Base-by-base conservation (phyloP, 1,284 basidiomycete genomes). In the Leccinum pallidistipes region DNA sequence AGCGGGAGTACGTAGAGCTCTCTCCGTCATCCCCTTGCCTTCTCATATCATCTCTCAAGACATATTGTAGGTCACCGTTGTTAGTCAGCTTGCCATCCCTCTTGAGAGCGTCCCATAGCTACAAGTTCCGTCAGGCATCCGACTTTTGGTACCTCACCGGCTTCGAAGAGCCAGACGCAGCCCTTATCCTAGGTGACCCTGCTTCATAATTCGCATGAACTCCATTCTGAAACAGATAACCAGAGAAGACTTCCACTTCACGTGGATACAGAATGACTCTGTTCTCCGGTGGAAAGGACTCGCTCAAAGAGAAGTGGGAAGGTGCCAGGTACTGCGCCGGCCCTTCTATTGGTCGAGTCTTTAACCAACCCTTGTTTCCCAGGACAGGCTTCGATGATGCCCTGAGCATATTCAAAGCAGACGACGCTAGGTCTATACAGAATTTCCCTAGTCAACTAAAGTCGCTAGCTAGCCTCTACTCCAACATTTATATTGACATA, bases 101-200 rank as follows among this genome's bases (percentile, higher is more conserved):
- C 57, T 62, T 71, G 58, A 63, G 58, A 63, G 61, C 52, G 12
- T 16, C 60, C 31, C 65, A 34, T 65, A 97, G 95, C 75, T 98
- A 98, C 82, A 95, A 95, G 74, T 98, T 94, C 73, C 86, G 97
- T 43, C 97, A 98, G 76, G 86, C 88, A 1, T 96, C 94, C 50
- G 90, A 97, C 76, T 95, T 97, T 74, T 93, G 88, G 89, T 98
- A 98, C 73, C 80, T 98, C 11, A 96, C 96, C 0, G 97, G 97
- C 6, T 97, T 97, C 71, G 87, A 95, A 64, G 97, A 98, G 74
- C 93, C 95, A 0, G 91, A 97, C 64, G 86, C 95, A 12, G 95
- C 93, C 0, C 80, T 98, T 29, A 81, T 98, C 36, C 79, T 97
- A 43, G 87, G 93, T 91, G 65, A 58, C 83, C 71, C 14, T 14